Evolutionary conservation across 2,329 filamentous ascomycete genomes (phyloP), one percentile per base, ranked within the genome.

Genomic region (Penicillium hesseltinei): DNA sequence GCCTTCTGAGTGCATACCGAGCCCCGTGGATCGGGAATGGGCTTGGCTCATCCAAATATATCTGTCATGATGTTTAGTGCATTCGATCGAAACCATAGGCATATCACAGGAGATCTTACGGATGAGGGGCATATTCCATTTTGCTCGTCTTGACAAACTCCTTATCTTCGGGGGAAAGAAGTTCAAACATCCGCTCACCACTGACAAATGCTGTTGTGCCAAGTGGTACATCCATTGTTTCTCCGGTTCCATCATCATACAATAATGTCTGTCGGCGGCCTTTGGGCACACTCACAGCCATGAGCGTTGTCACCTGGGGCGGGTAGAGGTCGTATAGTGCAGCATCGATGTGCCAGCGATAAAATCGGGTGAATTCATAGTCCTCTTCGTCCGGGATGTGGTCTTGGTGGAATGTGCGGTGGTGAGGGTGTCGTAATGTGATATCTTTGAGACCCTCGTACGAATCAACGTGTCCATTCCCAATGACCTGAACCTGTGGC

Each of bases 331-430:
- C 87, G 69, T 92, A 92, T 6, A 92, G 77, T 1, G 89, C 89
- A 4, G 89, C 89, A 67, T 92, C 89, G 53, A 92, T 91, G 71
- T 92, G 89, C 89, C 89, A 92, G 58, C 89, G 80, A 75, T 90
- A 92, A 75, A 91, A 86, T 7, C 83, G 75, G 0, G 83, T 86
- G 63, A 77, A 79, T 13, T 82, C 78, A 6, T 82, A 71, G 60
- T 86, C 84, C n/a, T 85, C 79, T n/a, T 79, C 77, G 1, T 86
- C 76, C 0, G 88, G 81, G 61, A 92, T 84, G 21, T 77, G 70
- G 5, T 84, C 83, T 51, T 84, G 82, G 73, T 92, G 89, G 74
- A 92, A 92, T 1, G 86, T 91, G 57, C 82, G 82, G 77, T 92
- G 90, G 68, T 92, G 89, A 6, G 90, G 89, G 68, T 92, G 90